Evolutionary conservation across 2,329 filamentous ascomycete species (phyloP), one percentile per base, ranked within the genome.

Genomic region (Arachnomyces sp.): DNA sequence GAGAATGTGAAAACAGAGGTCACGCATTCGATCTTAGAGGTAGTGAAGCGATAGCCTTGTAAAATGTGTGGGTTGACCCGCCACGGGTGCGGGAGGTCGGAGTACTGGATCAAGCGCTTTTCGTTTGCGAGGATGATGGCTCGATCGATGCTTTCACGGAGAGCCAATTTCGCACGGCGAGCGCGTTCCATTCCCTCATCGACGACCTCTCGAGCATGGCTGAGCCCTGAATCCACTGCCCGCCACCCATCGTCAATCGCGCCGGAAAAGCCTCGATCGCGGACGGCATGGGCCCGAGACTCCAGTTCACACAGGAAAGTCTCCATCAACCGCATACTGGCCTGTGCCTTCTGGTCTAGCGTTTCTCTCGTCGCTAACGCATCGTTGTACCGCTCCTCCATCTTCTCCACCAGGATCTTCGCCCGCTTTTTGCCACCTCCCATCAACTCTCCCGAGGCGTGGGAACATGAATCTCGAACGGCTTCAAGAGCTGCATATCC

Each of bases 51-150:
- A 61, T 98, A 98, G 13, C 92, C 92, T 39, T 78, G 79, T 38
- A 81, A 72, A 58, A 98, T 96, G 65, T 98, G 87, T 2, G 89
- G 88, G 65, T 98, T 98, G 56, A 94, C 83, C 45, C 85, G 78
- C 92, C 92, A 98, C 0, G 92, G 92, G 29, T 84, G 72, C 1
- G 92, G 92, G 4, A 98, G 73, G 55, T 95, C 88, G 34, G 94
- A 80, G 66, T 96, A 98, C 45, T 77, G 75, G 51, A 98, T 84
- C 11, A 95, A 73, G 35, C 89, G 86, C 36, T 86, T 76, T 57
- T 93, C 82, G 51, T 83, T 77, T 18, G 89, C 88, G 42, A 80
- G 74, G 14, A 70, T 54, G 41, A 95, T 78, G 9, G 92, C 90
- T 39, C 77, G 74, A 52, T 90, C 83, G 31, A 98, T 82, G 48